A percentile compares a stretch with the other conserved stretches of the same genome.
Conservation (phyloP, 116 monocot genomes). For the Zostera marina region DNA sequence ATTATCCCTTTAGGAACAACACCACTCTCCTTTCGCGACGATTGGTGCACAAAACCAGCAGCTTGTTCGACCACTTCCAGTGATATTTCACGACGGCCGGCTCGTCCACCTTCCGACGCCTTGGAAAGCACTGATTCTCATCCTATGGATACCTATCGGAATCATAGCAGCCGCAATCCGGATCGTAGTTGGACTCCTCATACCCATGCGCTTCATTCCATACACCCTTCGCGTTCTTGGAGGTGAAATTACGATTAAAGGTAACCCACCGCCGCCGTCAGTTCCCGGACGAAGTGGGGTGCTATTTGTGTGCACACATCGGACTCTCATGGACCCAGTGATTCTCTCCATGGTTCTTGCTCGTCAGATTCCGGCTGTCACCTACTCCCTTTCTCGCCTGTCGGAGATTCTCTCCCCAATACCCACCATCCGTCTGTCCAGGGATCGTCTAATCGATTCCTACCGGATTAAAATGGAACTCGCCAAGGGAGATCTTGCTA, state of each 20-base stretch:
- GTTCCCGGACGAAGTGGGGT: constrained; percentile 20
- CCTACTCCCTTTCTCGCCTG: constrained; percentile 87
- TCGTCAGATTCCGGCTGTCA: constrained; percentile 63
- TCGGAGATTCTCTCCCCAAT: constrained; percentile 88
- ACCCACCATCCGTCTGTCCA: constrained; percentile 43
- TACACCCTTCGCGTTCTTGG: constrained; percentile 36
- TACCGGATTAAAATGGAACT: constrained; percentile 28
- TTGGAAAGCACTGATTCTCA: constrained; percentile 38
- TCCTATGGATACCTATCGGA: constrained; percentile 77
- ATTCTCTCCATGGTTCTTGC: constrained; percentile 67
- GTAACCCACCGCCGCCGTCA: constrained; percentile 27
- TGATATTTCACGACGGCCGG: constrained; percentile 87
- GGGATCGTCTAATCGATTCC: constrained; percentile 41
- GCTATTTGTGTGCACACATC: constrained; percentile 92
- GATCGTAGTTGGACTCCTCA: constrained; percentile 32
- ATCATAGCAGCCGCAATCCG: constrained; percentile 38
- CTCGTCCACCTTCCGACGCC: constrained; percentile 80
- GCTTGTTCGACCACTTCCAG: constrained; percentile 34
- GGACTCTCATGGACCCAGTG: constrained; percentile 94
- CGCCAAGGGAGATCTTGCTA: constrained; percentile 42
- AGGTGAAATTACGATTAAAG: constrained; percentile 37
- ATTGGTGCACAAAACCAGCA: not conserved
- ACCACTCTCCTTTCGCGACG: constrained; percentile 7
- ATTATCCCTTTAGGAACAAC: not conserved
- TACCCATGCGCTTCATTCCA: constrained; percentile 46